A percentile compares a stretch with the other conserved stretches of the same genome.
These are phyloP conservation scores for Jasminum sambac DNA, from an alignment of 257 asterid genomes.

Conservation along the genomic window DNA sequence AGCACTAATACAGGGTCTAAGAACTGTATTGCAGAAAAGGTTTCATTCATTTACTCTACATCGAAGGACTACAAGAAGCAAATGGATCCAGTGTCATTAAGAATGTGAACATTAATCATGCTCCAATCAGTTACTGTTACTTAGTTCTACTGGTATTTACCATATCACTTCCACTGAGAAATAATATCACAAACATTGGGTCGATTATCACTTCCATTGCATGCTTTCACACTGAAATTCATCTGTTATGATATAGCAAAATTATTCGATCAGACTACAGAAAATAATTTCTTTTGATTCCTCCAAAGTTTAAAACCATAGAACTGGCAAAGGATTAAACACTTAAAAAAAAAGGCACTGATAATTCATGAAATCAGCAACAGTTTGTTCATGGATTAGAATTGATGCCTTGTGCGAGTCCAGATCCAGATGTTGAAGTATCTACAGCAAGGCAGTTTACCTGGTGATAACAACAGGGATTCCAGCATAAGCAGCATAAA, in stretches of 20 bases:
- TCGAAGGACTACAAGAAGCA: neutral
- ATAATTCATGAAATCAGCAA: neutral
- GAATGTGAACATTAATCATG: neutral
- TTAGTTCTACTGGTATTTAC: neutral
- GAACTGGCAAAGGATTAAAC: neutral
- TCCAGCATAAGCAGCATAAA: slow-evolving; percentile 63
- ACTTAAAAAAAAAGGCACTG: neutral
- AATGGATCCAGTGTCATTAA: neutral
- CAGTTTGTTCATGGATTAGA: neutral
- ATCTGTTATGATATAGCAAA: neutral
- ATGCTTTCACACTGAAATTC: neutral
- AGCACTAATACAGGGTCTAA: neutral
- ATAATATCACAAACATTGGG: neutral
- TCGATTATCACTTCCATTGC: neutral
- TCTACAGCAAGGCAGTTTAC: slow-evolving; percentile 29
- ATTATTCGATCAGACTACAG: neutral
- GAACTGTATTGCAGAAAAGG: neutral
- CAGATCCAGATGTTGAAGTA: neutral
- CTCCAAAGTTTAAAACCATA: neutral
- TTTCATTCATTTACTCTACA: neutral
- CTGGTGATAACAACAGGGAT: slow-evolving; percentile 80
- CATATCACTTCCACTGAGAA: neutral
- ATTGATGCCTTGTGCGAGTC: neutral
- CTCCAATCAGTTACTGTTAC: neutral
- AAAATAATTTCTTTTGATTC: neutral